Evolutionary conservation across 176 grass and related monocot species (phyloP).

Genomic region (Ensete glaucum): DNA sequence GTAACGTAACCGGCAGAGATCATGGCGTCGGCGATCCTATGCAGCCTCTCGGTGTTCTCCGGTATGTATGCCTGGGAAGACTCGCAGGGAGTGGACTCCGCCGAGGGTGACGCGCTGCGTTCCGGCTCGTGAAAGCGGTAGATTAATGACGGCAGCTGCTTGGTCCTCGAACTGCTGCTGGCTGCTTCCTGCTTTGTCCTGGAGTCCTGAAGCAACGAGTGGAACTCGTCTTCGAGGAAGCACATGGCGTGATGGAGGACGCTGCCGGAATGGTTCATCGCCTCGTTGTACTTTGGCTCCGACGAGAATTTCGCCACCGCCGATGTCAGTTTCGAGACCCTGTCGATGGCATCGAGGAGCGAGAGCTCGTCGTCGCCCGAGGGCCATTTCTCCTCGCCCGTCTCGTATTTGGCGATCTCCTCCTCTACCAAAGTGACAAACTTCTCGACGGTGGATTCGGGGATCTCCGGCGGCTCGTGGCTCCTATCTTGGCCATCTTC

Average conservation of each 20-base stretch:
- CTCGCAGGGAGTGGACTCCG: not conserved
- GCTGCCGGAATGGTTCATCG: conserved; percentile 48
- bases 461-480: conserved; percentile 25
- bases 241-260: conserved; percentile 64
- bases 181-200: conserved; percentile 18
- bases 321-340: conserved; percentile 30
- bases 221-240: conserved; percentile 84
- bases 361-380: conserved; percentile 18
- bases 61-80: conserved; percentile 20
- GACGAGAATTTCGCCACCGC: conserved; percentile 24
- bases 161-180: not conserved
- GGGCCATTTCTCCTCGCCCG: conserved; percentile 47
- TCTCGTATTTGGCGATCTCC: conserved; percentile 50
- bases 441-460: conserved; percentile 46
- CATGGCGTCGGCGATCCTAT: not conserved
- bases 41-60: conserved; percentile 30
- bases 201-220: conserved; percentile 45
- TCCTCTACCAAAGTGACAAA: conserved; percentile 56
- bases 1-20: not conserved
- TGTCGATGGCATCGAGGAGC: conserved; percentile 44
- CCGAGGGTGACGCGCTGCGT: conserved; percentile 19
- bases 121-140: conserved; percentile 28
- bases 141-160: conserved; percentile 28
- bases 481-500: not conserved
- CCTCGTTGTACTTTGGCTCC: conserved; percentile 24